Conservation (phyloP, 2,329 filamentous ascomycete species). For the Fusarium virguliforme region DNA sequence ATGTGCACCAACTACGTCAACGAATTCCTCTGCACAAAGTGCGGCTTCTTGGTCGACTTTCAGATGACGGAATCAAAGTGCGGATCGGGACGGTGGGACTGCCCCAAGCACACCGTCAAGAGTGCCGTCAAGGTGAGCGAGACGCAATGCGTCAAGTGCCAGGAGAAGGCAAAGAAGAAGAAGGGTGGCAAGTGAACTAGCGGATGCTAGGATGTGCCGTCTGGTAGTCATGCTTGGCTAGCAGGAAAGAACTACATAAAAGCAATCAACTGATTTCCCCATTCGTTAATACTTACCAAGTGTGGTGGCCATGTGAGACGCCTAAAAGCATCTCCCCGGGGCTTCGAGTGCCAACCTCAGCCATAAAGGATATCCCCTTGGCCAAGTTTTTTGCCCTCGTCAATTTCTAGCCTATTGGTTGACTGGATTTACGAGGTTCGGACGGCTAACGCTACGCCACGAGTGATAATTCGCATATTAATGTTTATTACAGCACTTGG, state of each 20-base stretch:
- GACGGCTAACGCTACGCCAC: too few species aligned
- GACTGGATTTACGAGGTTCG: too few species aligned
- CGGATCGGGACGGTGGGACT: background rate
- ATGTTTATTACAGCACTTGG: background rate
- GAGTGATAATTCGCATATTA: background rate
- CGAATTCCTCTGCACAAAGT: background rate
- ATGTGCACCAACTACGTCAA: background rate
- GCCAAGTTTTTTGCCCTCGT: too few species aligned
- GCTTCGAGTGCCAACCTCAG: too few species aligned
- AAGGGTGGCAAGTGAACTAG: background rate
- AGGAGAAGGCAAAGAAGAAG: background rate
- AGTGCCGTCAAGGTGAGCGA: background rate
- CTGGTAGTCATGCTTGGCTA: too few species aligned
- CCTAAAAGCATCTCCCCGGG: too few species aligned
- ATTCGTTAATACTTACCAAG: background rate
- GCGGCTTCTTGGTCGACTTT: background rate
- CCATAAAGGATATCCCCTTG: too few species aligned
- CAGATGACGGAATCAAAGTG: background rate
- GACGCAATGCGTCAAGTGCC: background rate
- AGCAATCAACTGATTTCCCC: background rate
- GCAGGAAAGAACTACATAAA: too few species aligned
- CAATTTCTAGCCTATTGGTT: too few species aligned
- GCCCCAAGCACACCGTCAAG: background rate
- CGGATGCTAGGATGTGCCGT: too few species aligned
- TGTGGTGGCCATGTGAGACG: background rate